phyloP scores from a whole-genome alignment of 352 stramenopile genomes.

The Globisporangium uncinulatum region DNA sequence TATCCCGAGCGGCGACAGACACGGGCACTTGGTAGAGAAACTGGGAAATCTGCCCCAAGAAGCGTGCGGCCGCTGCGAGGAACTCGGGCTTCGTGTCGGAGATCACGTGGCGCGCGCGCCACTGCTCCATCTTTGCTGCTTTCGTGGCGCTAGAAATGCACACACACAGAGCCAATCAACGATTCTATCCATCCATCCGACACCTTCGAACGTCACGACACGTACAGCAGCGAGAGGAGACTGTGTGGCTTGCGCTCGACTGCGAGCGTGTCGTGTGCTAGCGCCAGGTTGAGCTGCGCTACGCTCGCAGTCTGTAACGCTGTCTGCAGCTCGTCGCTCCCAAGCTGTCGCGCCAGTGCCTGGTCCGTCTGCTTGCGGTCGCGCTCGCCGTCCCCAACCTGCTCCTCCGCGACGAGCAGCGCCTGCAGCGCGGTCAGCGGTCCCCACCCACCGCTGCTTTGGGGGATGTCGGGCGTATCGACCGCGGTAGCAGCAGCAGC shows the following conservation, averaged over 20 bases:
- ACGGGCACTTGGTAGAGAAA: slow-evolving; percentile 47
- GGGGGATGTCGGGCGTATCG: not conserved
- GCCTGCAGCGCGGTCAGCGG: slow-evolving; percentile 43
- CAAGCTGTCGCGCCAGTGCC: slow-evolving; percentile 33
- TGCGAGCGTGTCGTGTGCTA: slow-evolving; percentile 43
- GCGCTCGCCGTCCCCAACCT: slow-evolving; percentile 24
- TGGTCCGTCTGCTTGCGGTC: slow-evolving; percentile 47
- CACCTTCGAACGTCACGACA: not conserved
- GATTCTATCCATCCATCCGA: slow-evolving; percentile 1
- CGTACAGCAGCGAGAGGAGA: slow-evolving; percentile 44
- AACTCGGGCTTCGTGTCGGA: slow-evolving; percentile 22
- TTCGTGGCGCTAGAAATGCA: slow-evolving; percentile 31
- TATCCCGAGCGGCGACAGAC: slow-evolving; percentile 45
- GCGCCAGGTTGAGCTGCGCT: slow-evolving; percentile 48
- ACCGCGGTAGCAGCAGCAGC: not conserved
- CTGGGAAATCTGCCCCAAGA: slow-evolving; percentile 43
- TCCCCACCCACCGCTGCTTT: slow-evolving; percentile 26
- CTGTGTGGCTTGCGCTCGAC: slow-evolving; percentile 45
- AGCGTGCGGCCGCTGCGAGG: slow-evolving; percentile 11
- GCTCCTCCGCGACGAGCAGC: slow-evolving; percentile 33
- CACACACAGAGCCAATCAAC: not conserved
- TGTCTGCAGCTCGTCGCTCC: slow-evolving; percentile 32
- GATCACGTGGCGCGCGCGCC: slow-evolving; percentile 16
- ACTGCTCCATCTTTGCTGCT: slow-evolving; percentile 47
- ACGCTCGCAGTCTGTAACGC: slow-evolving; percentile 48